Evolutionary conservation across 2,329 filamentous ascomycete species (phyloP).

Genomic region (Cladophialophora bantiana): DNA sequence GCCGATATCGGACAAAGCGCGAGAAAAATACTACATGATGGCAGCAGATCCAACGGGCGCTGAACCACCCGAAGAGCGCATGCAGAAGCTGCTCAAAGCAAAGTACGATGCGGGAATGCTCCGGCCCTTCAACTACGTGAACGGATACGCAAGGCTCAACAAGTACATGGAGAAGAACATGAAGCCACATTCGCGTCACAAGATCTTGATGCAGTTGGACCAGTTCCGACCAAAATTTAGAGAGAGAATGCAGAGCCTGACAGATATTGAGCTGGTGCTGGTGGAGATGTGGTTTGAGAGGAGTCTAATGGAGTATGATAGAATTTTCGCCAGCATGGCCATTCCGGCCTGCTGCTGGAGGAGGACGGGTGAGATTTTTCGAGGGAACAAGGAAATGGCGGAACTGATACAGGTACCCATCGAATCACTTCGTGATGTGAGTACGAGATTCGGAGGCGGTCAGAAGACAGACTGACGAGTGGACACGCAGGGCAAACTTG

Average conservation of each 20-base stretch:
- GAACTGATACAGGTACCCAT: slow-evolving; percentile 93
- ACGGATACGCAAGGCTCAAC: slow-evolving; percentile 87
- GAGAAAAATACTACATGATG: slow-evolving; percentile 92
- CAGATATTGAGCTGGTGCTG: slow-evolving; percentile 90
- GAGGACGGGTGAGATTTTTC: slow-evolving; percentile 93
- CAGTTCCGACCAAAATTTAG: slow-evolving; percentile 94
- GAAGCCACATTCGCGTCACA: slow-evolving; percentile 80
- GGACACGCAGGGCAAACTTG: slow-evolving; percentile 77
- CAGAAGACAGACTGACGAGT: slow-evolving; percentile 8
- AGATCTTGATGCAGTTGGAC: slow-evolving; percentile 89
- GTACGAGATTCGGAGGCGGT: slow-evolving; percentile 47
- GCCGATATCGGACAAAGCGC: slow-evolving; percentile 67
- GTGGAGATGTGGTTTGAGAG: slow-evolving; percentile 99
- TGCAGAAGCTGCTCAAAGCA: slow-evolving; percentile 90
- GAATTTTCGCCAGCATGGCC: slow-evolving; percentile 98
- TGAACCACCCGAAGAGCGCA: slow-evolving; percentile 86
- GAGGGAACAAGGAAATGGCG: slow-evolving; percentile 98
- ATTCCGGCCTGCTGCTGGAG: slow-evolving; percentile 98
- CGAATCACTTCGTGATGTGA: slow-evolving; percentile 86
- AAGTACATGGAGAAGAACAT: slow-evolving; percentile 92
- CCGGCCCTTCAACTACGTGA: slow-evolving; percentile 98
- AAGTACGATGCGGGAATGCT: slow-evolving; percentile 96
- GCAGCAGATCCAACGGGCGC: slow-evolving; percentile 92
- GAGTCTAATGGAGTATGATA: slow-evolving; percentile 95
- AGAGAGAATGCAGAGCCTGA: slow-evolving; percentile 89